Evolutionary conservation across 768 basidiomycete genomes (phyloP), one percentile per base, ranked within the genome.

Genomic region (Termitomyces sp.): DNA sequence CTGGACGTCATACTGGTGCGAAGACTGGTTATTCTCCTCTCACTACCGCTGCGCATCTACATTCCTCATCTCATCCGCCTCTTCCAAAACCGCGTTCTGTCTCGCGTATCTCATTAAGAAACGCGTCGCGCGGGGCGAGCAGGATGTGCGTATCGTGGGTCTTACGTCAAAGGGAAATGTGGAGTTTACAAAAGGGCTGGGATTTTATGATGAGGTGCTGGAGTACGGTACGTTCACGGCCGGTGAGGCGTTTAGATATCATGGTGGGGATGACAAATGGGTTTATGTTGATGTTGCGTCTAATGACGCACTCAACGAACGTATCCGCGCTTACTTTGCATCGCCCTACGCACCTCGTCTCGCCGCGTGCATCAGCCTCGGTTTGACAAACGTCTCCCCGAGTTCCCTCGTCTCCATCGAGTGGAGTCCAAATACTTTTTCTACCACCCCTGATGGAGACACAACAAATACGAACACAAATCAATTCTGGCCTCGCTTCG

Each of bases 1-100:
- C 66, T 88, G 86, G 86, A 88, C 86, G 0, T 78, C 87, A 1
- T 88, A 79, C 58, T 88, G 86, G 86, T 85, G 78, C 58, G 84
- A 88, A 64, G 87, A 88, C 63, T 88, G 84, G 84, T 64, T 88
- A 6, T 68, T 77, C 53, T 69, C 75, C 5, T 73, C 78, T 3
- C 60, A 64, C 22, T 88, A 86, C 63, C 74, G 77, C 9, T 77
- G 73, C 6, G 76, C 76, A 4, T 71, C 70, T 2, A 62, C 64
- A 27, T 69, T 88, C 54, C 70, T 88, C 44, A 77, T 88, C 36
- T 86, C 86, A 2, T 86, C 85, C 39, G 87, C 86, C 0, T 88
- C 86, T 3, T 79, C 86, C 25, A 88, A 88, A 62, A 88, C 86
- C 1, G 85, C 86, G 0, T 86, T 88, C 65, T 85, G 82, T 56